Conservation (phyloP, 1,284 basidiomycete species). For the Cystobasidium slooffiae region DNA sequence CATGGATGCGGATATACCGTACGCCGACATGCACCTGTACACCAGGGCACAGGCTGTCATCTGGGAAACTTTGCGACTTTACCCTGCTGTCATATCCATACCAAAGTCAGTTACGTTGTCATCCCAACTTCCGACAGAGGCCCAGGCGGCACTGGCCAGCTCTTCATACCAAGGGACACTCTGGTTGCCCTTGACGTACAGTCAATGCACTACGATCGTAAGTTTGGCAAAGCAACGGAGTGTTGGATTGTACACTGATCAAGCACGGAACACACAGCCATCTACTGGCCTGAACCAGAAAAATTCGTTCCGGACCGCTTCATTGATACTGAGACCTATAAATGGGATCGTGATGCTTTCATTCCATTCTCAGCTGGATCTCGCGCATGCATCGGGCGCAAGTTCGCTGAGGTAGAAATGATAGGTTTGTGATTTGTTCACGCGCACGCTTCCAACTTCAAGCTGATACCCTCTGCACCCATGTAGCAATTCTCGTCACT, state of each 20-base stretch:
- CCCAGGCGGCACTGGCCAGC: slow-evolving; percentile 56
- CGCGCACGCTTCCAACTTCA: not conserved
- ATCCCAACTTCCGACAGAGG: slow-evolving; percentile 53
- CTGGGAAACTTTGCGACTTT: slow-evolving; percentile 67
- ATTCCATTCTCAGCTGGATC: slow-evolving; percentile 64
- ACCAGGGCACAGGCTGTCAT: slow-evolving; percentile 60
- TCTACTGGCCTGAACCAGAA: slow-evolving; percentile 64
- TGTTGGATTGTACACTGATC: not conserved
- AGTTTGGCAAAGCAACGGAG: no score
- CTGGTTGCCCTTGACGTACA: slow-evolving; percentile 8
- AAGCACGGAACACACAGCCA: slow-evolving; percentile 56
- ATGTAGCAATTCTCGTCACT: slow-evolving; percentile 25
- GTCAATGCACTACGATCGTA: slow-evolving; percentile 55
- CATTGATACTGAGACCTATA: slow-evolving; percentile 58
- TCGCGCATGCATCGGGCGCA: slow-evolving; percentile 64
- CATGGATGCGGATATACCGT: slow-evolving; percentile 57
- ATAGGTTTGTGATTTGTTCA: slow-evolving; percentile 4
- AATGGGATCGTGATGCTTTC: slow-evolving; percentile 61
- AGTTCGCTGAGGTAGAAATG: slow-evolving; percentile 56
- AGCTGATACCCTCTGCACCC: not conserved
- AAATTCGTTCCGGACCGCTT: slow-evolving; percentile 64
- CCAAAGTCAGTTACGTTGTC: slow-evolving; percentile 57
- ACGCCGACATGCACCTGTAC: slow-evolving; percentile 63
- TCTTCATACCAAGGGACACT: slow-evolving; percentile 62
- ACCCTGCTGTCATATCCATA: slow-evolving; percentile 64